Evolutionary conservation across 148 eudicot species (phyloP).

Genomic region (Amaranthus hypochondriacus): DNA sequence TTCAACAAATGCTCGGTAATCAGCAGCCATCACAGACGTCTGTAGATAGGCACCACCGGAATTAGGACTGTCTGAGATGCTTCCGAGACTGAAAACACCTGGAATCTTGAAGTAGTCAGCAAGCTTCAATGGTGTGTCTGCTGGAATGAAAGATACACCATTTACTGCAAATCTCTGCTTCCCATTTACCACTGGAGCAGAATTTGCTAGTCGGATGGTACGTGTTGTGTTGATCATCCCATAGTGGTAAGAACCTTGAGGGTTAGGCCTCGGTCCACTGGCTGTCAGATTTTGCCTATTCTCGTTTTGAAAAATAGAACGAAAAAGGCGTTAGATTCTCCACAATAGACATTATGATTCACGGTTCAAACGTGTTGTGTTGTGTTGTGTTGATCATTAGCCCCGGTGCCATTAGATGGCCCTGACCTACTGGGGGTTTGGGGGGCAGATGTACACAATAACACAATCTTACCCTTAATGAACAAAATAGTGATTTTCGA

Average conservation of each 20-base stretch:
- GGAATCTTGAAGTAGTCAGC: conserved; percentile 56
- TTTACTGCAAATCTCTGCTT: conserved; percentile 59
- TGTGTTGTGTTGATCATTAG: too few relatives aligned
- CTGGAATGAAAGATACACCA: conserved; percentile 41
- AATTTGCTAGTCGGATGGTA: conserved; percentile 45
- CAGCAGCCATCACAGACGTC: conserved; percentile 60
- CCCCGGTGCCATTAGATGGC: too few relatives aligned
- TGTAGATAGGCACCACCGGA: conserved; percentile 39
- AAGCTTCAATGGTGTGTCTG: conserved; percentile 56
- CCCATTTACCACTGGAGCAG: conserved; percentile 40
- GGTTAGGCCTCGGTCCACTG: conserved; percentile 61
- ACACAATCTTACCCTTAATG: too few relatives aligned
- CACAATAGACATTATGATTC: too few relatives aligned
- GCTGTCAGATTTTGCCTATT: conserved; percentile 53
- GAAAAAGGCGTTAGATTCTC: too few relatives aligned
- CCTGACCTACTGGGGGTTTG: too few relatives aligned
- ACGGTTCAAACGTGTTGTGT: too few relatives aligned
- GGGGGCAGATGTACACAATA: too few relatives aligned
- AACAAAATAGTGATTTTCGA: too few relatives aligned
- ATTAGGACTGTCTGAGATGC: conserved; percentile 50
- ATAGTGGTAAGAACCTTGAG: conserved; percentile 61
- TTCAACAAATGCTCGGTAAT: conserved; percentile 46
- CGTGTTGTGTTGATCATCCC: conserved; percentile 54
- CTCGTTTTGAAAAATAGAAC: background rate
- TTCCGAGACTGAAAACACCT: conserved; percentile 47